These are phyloP conservation scores for Podaxis sp. DNA, from an alignment of 768 basidiomycete species.

Conservation along the genomic window DNA sequence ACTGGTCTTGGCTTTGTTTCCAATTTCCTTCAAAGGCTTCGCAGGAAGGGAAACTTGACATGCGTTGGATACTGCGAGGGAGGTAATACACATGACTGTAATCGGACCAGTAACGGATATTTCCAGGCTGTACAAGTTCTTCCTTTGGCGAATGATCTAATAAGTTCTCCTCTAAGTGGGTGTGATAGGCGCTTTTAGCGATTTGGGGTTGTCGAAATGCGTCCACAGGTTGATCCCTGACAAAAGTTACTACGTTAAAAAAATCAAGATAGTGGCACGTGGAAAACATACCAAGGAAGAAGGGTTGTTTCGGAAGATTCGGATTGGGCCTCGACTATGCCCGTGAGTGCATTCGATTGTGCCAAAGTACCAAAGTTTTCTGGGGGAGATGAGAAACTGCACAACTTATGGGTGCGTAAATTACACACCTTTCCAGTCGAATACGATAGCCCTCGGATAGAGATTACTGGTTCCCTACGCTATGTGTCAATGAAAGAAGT, in stretches of 20 bases:
- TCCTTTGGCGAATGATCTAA: not conserved
- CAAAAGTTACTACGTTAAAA: not conserved
- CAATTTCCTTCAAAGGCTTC: slow-evolving; percentile 57
- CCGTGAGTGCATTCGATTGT: slow-evolving; percentile 38
- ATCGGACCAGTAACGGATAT: slow-evolving; percentile 68
- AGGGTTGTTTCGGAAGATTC: slow-evolving; percentile 16
- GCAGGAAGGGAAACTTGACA: slow-evolving; percentile 61
- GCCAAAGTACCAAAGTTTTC: slow-evolving; percentile 68
- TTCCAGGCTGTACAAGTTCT: slow-evolving; percentile 21
- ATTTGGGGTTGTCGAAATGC: slow-evolving; percentile 32
- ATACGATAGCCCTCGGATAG: slow-evolving; percentile 63
- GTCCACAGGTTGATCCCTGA: slow-evolving; percentile 16
- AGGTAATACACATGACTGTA: slow-evolving; percentile 63
- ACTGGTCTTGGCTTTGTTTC: slow-evolving; percentile 50
- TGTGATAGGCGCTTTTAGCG: slow-evolving; percentile 55
- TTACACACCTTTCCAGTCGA: slow-evolving; percentile 63
- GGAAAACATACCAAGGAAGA: slow-evolving; percentile 11
- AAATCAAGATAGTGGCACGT: slow-evolving; percentile 9
- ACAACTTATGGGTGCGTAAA: not conserved
- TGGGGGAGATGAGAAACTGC: slow-evolving; percentile 26
- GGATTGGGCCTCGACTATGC: slow-evolving; percentile 22
- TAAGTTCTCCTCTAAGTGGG: slow-evolving; percentile 31
- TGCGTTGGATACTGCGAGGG: slow-evolving; percentile 61
- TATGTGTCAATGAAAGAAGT: not conserved
- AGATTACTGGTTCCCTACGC: slow-evolving; percentile 46